Evolutionary conservation across 306 rosid genomes (phyloP), one percentile per base, ranked within the genome.

Genomic region (Phaseolus lunatus): DNA sequence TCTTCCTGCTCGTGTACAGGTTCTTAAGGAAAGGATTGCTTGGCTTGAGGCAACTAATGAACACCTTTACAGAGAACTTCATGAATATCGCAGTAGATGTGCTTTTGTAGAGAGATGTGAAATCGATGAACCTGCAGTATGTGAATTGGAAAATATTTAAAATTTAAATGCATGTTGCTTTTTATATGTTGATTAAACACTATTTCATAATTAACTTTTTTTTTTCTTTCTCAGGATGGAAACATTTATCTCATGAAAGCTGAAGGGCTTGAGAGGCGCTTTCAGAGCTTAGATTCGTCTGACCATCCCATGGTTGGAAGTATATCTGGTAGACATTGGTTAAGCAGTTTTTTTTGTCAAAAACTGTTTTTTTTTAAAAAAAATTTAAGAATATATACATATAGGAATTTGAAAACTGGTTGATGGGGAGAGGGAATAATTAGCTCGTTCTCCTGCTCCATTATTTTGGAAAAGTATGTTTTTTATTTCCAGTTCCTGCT

Each of bases 11-110:
- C 39, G 61, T 83, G 37, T 50, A 16, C 76, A 92, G 97, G 85
- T 80, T 82, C 94, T 92, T 61, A 88, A 76, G 86, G 93, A 92
- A 84, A 87, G 89, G 84, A 83, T 89, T 76, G 73, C 88, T 57
- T 86, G 90, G 90, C 97, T 92, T 79, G 97, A 92, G 85, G 85
- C 92, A 65, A 85, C 88, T 72, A 92, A 89, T 26, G 87, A 80
- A 75, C 81, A 81, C 37, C 92, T 92, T 82, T 86, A 78, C 79
- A 87, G 76, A 75, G 88, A 92, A 82, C 97, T 92, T 73, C 93
- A 88, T 79, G 88, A 73, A 81, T 88, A 88, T 76, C 92, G 88
- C 67, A 89, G 93, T 76, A 86, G 90, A 85, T 61, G 90, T 47
- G 87, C 86, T 59, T 85, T 85, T 62, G 81, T 35, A 57, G 83